These are phyloP conservation scores for Anthoceros angustus DNA, from an alignment of 225 moss, liverwort and hornwort genomes.

Conservation along the genomic window DNA sequence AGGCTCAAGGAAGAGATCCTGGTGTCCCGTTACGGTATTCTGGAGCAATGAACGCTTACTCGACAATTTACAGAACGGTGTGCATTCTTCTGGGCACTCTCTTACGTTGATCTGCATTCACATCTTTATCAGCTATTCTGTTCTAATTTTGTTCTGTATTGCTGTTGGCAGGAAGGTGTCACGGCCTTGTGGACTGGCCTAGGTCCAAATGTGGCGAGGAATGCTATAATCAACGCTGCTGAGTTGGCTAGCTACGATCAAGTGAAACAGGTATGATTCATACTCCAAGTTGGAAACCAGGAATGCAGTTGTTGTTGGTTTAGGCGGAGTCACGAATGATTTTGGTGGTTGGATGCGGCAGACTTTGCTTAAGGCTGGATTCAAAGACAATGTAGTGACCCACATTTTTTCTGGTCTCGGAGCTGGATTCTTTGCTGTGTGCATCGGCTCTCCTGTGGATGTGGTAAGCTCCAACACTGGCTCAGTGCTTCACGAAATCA, in stretches of 20 bases:
- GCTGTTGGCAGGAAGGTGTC: constrained; percentile 58
- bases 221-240: constrained; percentile 95
- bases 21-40: constrained; percentile 78
- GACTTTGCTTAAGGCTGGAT: constrained; percentile 84
- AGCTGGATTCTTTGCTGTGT: constrained; percentile 91
- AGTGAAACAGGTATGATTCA: constrained; percentile 69
- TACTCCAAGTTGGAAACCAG: not conserved
- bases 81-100: constrained; percentile 12
- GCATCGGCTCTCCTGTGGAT: constrained; percentile 94
- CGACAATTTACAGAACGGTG: constrained; percentile 83
- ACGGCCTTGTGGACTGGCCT: constrained; percentile 86
- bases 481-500: not conserved
- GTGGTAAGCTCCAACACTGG: constrained; percentile 41
- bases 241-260: constrained; percentile 98
- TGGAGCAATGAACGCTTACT: constrained; percentile 94
- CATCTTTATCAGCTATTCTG: not conserved
- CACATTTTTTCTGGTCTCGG: constrained; percentile 85
- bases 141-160: not conserved
- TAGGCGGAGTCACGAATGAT: too few relatives aligned
- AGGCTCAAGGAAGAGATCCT: constrained; percentile 87
- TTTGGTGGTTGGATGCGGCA: constrained; percentile 15
- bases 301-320: not conserved
- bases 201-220: constrained; percentile 93
- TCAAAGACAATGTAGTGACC: constrained; percentile 77
- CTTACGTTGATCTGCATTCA: not conserved